Percentiles rank a stretch among this genome's conserved stretches.
Conservation (phyloP, 768 basidiomycete genomes). For the Auricularia sp. region DNA sequence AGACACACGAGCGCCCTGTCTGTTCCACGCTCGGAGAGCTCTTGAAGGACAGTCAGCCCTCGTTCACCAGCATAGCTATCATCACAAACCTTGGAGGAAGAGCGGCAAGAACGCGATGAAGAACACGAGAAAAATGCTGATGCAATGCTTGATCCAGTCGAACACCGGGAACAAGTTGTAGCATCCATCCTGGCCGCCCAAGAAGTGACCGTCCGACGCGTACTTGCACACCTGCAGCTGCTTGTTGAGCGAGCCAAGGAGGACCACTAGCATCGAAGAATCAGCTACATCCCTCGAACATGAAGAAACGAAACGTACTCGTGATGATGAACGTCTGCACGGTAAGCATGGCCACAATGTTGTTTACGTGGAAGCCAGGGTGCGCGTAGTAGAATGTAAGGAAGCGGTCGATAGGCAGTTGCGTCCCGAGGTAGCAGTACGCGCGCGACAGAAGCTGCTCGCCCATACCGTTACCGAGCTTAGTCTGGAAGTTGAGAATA, state of each 20-base stretch:
- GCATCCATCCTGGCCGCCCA: constrained; percentile 63
- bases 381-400: constrained; percentile 99
- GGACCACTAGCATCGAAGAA: no score
- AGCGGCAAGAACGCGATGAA: no score
- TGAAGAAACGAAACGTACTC: constrained; percentile 43
- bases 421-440: constrained; percentile 97
- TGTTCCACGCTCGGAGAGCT: constrained; percentile 93
- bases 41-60: constrained; percentile 31
- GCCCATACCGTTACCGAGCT: constrained; percentile 99
- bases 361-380: constrained; percentile 99
- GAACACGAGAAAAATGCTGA: no score
- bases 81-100: no score
- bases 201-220: constrained; percentile 55
- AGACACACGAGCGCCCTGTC: no score
- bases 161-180: no score
- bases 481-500: constrained; percentile 98
- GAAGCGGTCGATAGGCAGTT: constrained; percentile 96
- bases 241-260: constrained; percentile 85
- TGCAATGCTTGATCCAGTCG: no score
- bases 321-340: constrained; percentile 93
- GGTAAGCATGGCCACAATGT: constrained; percentile 95
- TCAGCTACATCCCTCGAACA: no score
- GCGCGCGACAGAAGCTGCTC: constrained; percentile 99
- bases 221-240: constrained; percentile 74
- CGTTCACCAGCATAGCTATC: not conserved